phyloP scores from a whole-genome alignment of 148 eudicot species.

The Diospyros lotus region DNA sequence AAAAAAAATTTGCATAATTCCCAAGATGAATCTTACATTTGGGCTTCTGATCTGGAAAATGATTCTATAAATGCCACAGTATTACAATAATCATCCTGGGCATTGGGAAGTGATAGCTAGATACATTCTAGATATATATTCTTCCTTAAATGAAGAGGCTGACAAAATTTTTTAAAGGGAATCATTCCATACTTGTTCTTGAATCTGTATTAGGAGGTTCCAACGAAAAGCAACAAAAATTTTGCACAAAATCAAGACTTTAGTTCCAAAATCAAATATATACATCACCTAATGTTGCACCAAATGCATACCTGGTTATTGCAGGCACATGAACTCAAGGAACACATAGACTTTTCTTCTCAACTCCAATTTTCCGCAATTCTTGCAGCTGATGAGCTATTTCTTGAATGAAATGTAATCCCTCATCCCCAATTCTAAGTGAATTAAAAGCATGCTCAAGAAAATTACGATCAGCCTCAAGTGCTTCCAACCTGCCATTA shows the following conservation, averaged over 20 bases:
- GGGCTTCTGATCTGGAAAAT: too few species aligned
- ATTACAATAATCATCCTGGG: too few species aligned
- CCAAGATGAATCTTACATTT: too few species aligned
- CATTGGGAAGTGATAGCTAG: too few species aligned
- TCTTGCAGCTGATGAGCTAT: slow-evolving; percentile 33
- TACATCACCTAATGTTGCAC: neutral
- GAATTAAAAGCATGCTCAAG: slow-evolving; percentile 24
- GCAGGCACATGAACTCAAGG: slow-evolving; percentile 5
- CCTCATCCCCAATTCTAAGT: slow-evolving; percentile 30
- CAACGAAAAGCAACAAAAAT: neutral
- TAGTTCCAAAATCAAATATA: neutral
- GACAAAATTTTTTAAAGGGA: too few species aligned
- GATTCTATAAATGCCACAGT: too few species aligned
- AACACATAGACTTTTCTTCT: slow-evolving; percentile 20
- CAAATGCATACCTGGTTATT: slow-evolving; percentile 20
- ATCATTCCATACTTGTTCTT: too few species aligned
- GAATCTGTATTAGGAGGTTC: too few species aligned
- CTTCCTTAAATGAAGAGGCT: too few species aligned
- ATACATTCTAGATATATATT: too few species aligned
- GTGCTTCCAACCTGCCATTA: slow-evolving; percentile 27
- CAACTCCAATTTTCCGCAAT: slow-evolving; percentile 23
- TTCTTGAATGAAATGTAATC: slow-evolving; percentile 26
- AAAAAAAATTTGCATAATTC: neutral
- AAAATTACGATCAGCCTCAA: slow-evolving; percentile 31
- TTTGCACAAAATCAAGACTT: neutral